These are phyloP conservation scores for Lyophyllum decastes DNA, from an alignment of 768 basidiomycete genomes.

Conservation along the genomic window DNA sequence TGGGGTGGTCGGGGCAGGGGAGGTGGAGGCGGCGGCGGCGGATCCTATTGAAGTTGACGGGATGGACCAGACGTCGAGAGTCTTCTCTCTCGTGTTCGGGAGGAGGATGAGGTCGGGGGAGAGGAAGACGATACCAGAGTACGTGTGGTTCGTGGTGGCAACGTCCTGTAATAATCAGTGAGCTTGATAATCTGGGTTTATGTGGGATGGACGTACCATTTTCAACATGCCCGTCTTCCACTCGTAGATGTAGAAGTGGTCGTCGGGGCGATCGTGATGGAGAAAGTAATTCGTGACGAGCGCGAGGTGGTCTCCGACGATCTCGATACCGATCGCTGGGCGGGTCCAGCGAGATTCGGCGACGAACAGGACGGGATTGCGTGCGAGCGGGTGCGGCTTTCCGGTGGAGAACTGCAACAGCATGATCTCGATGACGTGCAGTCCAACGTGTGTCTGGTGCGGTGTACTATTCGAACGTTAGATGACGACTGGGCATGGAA, in stretches of 20 bases:
- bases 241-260: constrained; percentile 16
- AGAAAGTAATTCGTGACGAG: constrained; percentile 8
- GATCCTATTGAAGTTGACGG: no score
- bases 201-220: constrained; percentile 7
- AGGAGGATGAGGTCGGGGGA: constrained; percentile 24
- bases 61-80: constrained; percentile 27
- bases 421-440: not conserved
- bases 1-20: not conserved
- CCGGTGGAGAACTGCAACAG: constrained; percentile 9
- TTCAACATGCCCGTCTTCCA: constrained; percentile 18
- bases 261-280: not conserved
- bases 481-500: constrained; percentile 1
- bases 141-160: constrained; percentile 13
- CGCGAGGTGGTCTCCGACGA: constrained; percentile 18
- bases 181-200: not conserved
- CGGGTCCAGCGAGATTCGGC: constrained; percentile 11
- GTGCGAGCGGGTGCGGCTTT: constrained; percentile 16
- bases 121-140: constrained; percentile 25
- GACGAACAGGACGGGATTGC: constrained; percentile 26
- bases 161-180: constrained; percentile 11
- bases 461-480: not conserved
- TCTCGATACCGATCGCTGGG: constrained; percentile 17
- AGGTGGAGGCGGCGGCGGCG: not conserved
- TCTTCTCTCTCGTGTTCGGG: constrained; percentile 19
- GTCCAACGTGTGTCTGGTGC: not conserved